Evolutionary conservation across 2,329 filamentous ascomycete genomes (phyloP).

Genomic region (Penicillium sclerotiorum): DNA sequence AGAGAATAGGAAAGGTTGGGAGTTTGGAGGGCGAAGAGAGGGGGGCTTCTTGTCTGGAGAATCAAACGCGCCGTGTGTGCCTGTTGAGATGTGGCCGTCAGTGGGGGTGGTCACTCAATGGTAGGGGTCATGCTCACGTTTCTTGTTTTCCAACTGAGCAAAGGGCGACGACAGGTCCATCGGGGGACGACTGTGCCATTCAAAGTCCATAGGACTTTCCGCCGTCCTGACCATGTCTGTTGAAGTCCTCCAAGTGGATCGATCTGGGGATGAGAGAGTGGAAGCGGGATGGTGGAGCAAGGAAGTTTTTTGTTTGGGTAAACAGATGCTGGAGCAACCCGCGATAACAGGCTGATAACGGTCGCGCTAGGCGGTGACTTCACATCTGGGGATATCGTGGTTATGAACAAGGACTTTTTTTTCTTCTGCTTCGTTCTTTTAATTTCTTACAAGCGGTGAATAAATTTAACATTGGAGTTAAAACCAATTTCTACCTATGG

Average conservation of each 20-base stretch:
- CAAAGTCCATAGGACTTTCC: conserved; percentile 56
- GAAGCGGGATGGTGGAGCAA: conserved; percentile 15
- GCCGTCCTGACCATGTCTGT: conserved; percentile 42
- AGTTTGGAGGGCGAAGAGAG: conserved; percentile 53
- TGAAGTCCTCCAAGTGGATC: neutral
- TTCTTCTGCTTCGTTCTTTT: too few relatives aligned
- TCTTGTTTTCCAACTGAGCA: conserved; percentile 50
- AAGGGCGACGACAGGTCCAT: conserved; percentile 51
- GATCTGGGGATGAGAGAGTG: conserved; percentile 7
- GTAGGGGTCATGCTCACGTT: conserved; percentile 38
- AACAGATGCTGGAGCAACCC: conserved; percentile 20
- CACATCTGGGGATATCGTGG: too few relatives aligned
- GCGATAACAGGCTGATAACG: neutral
- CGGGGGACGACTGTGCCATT: conserved; percentile 51
- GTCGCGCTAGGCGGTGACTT: neutral
- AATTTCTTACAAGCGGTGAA: too few relatives aligned
- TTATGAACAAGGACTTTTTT: too few relatives aligned
- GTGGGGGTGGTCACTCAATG: neutral
- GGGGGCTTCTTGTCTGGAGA: conserved; percentile 54
- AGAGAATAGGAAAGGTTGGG: conserved; percentile 54
- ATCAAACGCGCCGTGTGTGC: conserved; percentile 44
- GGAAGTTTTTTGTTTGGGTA: conserved; percentile 28
- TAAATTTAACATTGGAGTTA: too few relatives aligned
- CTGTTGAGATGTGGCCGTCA: conserved; percentile 22
- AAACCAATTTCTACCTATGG: too few relatives aligned